These are phyloP conservation scores for Byssoonygena ceratinophila DNA, from an alignment of 2,329 filamentous ascomycete genomes.

Conservation along the genomic window DNA sequence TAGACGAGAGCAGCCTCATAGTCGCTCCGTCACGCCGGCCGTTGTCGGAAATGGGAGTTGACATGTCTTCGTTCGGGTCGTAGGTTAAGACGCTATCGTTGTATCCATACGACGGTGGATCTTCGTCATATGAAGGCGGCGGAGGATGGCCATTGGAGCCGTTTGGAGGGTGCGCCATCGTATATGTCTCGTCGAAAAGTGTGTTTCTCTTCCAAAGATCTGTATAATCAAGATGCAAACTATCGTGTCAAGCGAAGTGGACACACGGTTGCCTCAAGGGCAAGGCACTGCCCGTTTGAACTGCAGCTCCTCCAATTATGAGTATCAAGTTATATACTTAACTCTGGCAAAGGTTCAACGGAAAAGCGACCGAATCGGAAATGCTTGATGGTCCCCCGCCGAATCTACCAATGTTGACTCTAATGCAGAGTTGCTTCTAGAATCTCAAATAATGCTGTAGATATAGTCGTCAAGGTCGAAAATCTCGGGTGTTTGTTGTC, in stretches of 20 bases:
- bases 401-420: too few relatives aligned
- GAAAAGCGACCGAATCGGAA: too few relatives aligned
- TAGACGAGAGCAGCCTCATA: constrained; percentile 37
- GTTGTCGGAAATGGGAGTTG: constrained; percentile 15
- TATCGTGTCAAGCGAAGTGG: background rate
- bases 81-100: constrained; percentile 25
- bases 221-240: too few relatives aligned
- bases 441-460: too few relatives aligned
- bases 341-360: too few relatives aligned
- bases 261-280: background rate
- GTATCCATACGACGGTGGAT: constrained; percentile 34
- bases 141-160: constrained; percentile 17
- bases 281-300: constrained; percentile 2
- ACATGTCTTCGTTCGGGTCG: constrained; percentile 25
- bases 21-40: constrained; percentile 30
- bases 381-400: too few relatives aligned
- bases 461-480: too few relatives aligned
- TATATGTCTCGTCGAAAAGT: background rate
- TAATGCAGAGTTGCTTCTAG: too few relatives aligned
- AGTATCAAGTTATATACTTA: too few relatives aligned
- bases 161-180: background rate
- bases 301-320: background rate
- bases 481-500: too few relatives aligned
- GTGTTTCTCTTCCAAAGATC: background rate
- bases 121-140: constrained; percentile 33